Base-by-base conservation (phyloP, 805 yeast species). In the Geotrichum ghanense region DNA sequence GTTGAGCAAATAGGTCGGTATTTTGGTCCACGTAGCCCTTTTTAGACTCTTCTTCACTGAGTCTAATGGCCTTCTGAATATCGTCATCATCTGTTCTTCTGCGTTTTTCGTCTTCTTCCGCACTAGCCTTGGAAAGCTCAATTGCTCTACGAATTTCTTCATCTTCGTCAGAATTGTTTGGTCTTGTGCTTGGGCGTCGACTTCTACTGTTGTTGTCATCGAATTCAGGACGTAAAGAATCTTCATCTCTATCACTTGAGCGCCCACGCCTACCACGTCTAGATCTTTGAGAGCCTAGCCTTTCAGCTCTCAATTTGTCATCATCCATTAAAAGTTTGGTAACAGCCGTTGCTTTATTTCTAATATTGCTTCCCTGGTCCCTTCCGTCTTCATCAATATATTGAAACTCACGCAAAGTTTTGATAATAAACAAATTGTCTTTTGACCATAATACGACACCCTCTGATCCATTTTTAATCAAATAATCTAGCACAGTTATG, bases 371-470 rank as follows among this genome's bases (percentile, higher is more conserved):
- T 20, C 98, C 97, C 58, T 86, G 94, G 64, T 90, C 98, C 23
- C 71, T 68, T 42, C 85, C 88, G 17, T 70, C 59, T 9, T 84
- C 90, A 62, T 90, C 96, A 35, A 73, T 71, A 60, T 79, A 83
- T 56, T 81, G 86, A 63, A 90, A 90, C 62, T 90, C 97, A 46
- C 95, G 76, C 55, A 90, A 71, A 0, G 97, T 88, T 67, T 89
- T 88, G 61, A 90, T 78, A 45, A 89, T 74, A 64, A 87, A 90
- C 31, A 89, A 63, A 61, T 90, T 89, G 60, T 87, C 95, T 60
- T 79, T 83, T 50, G 89, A 79, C 98, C 98, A 90, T 34, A 80
- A 69, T 3, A 89, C 95, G 57, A 89, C 90, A 57, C 83, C 81
- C 54, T 88, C 95, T 19, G 88, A 75, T 35, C 97, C 98, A 50